Percentiles rank a stretch among this genome's conserved stretches.
Conservation (phyloP, 495 filamentous ascomycete species). For the Evernia prunastri region DNA sequence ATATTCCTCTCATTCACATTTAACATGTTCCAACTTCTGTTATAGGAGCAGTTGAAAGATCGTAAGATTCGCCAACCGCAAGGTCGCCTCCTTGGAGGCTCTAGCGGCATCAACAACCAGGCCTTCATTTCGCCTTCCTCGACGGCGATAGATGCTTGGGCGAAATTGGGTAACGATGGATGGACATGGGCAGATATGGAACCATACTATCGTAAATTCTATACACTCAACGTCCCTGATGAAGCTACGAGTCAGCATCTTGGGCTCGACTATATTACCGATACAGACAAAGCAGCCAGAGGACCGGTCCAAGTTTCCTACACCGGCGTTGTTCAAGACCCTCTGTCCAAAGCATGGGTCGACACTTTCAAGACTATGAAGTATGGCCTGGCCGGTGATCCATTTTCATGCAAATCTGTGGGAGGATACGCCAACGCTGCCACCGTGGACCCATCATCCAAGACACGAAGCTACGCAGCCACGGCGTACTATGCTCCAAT, state of each 20-base stretch:
- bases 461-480: conserved; percentile 6
- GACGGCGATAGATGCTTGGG: conserved; percentile 48
- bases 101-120: conserved; percentile 32
- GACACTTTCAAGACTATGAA: not conserved
- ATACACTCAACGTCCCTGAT: conserved; percentile 16
- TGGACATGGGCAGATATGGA: conserved; percentile 47
- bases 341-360: not conserved
- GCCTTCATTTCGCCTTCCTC: conserved; percentile 32
- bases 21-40: not conserved
- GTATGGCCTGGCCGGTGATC: not conserved
- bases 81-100: conserved; percentile 35
- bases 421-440: not conserved
- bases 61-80: conserved; percentile 27
- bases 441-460: not conserved
- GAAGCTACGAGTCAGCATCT: conserved; percentile 16
- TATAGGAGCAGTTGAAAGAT: conserved; percentile 28
- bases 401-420: not conserved
- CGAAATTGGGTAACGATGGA: conserved; percentile 43
- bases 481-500: not conserved
- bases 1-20: not conserved
- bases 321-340: not conserved
- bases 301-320: not conserved
- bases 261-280: conserved; percentile 24
- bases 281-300: not conserved
- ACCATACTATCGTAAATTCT: conserved; percentile 37